These are phyloP conservation scores for Periconia sp. DNA, from an alignment of 2,329 filamentous ascomycete species.

Conservation along the genomic window DNA sequence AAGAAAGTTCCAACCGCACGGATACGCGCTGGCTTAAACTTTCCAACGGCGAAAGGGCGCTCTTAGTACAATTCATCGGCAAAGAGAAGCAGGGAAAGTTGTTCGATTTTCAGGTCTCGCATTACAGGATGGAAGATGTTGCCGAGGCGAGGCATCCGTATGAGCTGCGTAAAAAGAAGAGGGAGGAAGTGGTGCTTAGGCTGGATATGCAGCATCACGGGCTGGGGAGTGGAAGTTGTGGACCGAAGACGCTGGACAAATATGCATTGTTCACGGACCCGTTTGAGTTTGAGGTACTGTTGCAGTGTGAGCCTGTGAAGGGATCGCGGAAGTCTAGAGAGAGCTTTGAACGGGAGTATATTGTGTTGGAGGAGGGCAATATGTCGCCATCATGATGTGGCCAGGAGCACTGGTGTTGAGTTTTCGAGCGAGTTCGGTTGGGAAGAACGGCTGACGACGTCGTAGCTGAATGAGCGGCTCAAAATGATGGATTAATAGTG, in stretches of 20 bases:
- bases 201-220: constrained; percentile 69
- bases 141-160: constrained; percentile 68
- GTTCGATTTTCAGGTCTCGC: constrained; percentile 61
- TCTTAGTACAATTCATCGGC: constrained; percentile 37
- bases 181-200: constrained; percentile 62
- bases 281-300: constrained; percentile 46
- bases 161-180: constrained; percentile 62
- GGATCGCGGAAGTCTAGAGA: no score
- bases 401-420: no score
- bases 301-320: no score
- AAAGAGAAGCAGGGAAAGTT: constrained; percentile 15
- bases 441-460: no score
- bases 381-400: no score
- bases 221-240: constrained; percentile 67
- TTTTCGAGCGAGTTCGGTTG: no score
- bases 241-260: constrained; percentile 56
- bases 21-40: constrained; percentile 63
- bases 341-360: no score
- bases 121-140: constrained; percentile 60
- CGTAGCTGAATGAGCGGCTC: no score
- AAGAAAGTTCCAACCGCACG: constrained; percentile 70
- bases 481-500: no score
- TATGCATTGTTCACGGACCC: constrained; percentile 44
- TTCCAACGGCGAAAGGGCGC: constrained; percentile 13
- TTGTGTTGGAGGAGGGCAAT: no score